These are phyloP conservation scores for Agapanthus africanus DNA, from an alignment of 106 monocot species.

Conservation along the genomic window DNA sequence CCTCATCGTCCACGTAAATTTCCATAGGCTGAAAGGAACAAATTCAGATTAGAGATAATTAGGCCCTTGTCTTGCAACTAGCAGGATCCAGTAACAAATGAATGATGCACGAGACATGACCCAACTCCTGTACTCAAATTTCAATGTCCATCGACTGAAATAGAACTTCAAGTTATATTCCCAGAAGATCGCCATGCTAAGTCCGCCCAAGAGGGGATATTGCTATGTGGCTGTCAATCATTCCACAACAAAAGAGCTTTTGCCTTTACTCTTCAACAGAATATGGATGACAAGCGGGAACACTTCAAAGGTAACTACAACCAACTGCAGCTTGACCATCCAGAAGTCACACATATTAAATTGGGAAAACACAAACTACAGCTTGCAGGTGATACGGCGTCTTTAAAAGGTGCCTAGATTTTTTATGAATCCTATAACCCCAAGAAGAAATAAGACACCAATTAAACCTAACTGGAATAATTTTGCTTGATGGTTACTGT, in stretches of 20 bases:
- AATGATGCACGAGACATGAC: constrained; percentile 28
- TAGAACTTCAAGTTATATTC: constrained; percentile 1
- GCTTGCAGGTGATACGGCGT: background rate
- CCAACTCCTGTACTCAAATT: background rate
- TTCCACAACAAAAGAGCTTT: constrained; percentile 1
- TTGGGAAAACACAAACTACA: background rate
- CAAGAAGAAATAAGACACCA: background rate
- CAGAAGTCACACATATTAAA: background rate
- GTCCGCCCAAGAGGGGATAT: background rate
- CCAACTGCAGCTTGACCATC: background rate
- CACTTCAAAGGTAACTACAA: background rate
- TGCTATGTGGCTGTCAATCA: background rate
- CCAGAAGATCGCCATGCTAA: background rate
- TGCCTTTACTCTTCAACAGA: background rate
- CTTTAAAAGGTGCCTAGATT: background rate
- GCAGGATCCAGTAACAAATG: constrained; percentile 43
- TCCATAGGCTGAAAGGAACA: constrained; percentile 98
- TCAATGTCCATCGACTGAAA: background rate
- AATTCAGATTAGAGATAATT: constrained; percentile 60
- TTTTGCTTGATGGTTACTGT: no score
- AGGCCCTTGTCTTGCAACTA: constrained; percentile 44
- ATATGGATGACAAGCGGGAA: background rate
- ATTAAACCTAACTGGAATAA: background rate
- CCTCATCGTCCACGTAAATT: constrained; percentile 99
- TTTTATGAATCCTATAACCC: background rate